Base-by-base conservation (phyloP, 371 early-diverging fungal genomes). In the Mortierella sp. region DNA sequence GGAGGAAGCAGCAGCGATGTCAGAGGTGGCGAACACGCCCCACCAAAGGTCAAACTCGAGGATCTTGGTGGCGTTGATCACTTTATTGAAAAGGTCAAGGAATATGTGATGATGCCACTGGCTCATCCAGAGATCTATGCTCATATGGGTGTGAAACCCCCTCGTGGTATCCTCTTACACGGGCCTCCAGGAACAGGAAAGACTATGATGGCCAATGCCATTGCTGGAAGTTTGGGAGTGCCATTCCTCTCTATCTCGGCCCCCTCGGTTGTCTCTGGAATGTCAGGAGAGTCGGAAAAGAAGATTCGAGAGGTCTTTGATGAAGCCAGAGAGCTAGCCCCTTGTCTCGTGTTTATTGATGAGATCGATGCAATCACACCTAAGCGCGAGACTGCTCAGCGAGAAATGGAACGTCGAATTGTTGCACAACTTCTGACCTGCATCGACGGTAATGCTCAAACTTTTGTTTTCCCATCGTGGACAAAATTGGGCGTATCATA, bases 141-240 rank as follows among this genome's bases (percentile, higher is more conserved):
- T 28, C 98, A 97, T 79, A 92, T 98, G 16, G 99, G 99, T 57
- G 95, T 98, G 7, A 93, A 96, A 62, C 99, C 99, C 15, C 99
- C 99, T 6, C 81, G 94, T 46, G 99, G 99, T 46, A 94, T 99
- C 18, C 83, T 99, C 23, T 86, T 99, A 18, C 97, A 99, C 81
- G 99, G 99, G 14, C 99, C 99, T 23, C 99, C 99, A 15, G 99
- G 99, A 58, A 98, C 98, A 82, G 99, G 99, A 67, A 99, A 99
- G 82, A 99, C 99, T 0, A 84, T 95, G 82, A 86, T 99, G 58
- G 99, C 99, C 0, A 92, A 97, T 82, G 99, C 99, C 9, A 97
- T 99, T 74, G 98, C 99, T 18, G 98, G 97, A 58, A 98, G 99
- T 85, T 87, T 96, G 19, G 93, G 91, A 9, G 96, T 99, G 14